Evolutionary conservation across 768 basidiomycete genomes (phyloP).

Genomic region (Porphyrellus cyaneotinctus): DNA sequence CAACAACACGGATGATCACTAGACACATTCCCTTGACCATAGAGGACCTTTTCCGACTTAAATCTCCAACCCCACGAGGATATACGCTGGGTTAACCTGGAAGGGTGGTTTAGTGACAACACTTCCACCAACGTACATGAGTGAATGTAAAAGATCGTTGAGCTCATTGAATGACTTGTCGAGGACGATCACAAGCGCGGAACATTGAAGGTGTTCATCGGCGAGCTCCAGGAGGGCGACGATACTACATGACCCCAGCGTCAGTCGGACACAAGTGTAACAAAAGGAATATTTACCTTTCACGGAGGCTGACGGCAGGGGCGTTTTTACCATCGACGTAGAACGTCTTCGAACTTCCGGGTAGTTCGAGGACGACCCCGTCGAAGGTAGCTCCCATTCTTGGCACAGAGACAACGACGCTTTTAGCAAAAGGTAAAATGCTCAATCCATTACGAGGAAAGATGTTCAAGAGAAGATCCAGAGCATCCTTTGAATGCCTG

Average conservation of each 20-base stretch:
- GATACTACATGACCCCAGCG: constrained; percentile 46
- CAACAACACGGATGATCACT: constrained; percentile 18
- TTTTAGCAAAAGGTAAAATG: constrained; percentile 68
- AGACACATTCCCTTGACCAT: constrained; percentile 30
- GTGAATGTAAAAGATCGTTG: constrained; percentile 74
- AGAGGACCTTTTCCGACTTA: constrained; percentile 27
- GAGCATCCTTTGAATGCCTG: constrained; percentile 55
- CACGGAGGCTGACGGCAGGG: constrained; percentile 71
- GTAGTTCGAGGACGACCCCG: constrained; percentile 73
- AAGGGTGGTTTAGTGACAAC: constrained; percentile 81
- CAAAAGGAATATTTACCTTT: constrained; percentile 52
- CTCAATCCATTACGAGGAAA: constrained; percentile 70
- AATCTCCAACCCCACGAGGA: constrained; percentile 85
- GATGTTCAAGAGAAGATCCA: constrained; percentile 73
- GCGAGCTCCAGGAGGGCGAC: constrained; percentile 86
- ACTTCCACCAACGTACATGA: constrained; percentile 89
- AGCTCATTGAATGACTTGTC: constrained; percentile 70
- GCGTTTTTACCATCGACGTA: constrained; percentile 86
- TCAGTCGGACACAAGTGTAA: constrained; percentile 5
- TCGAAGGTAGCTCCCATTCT: constrained; percentile 68
- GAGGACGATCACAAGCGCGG: constrained; percentile 73
- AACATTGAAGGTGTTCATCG: constrained; percentile 76
- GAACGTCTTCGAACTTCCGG: constrained; percentile 66
- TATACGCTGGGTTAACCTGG: constrained; percentile 68
- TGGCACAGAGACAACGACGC: constrained; percentile 68